Conservation (phyloP, 176 grass and related monocot species). For the sorghum (Sorghum bicolor) region Sorghum_bicolor_NCBIv3 NC_012870.2:14791001-14791500, state of each 20-base stretch:
- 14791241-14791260: constrained; percentile 10
- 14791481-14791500: not conserved
- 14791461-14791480: constrained; percentile 38
- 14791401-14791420: constrained; percentile 35
- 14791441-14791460: constrained; percentile 32
- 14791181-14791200: constrained; percentile 33
- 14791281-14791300: not conserved
- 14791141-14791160: not conserved
- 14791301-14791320: constrained; percentile 18
- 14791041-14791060: not conserved
- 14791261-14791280: constrained; percentile 20
- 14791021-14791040: constrained; percentile 19
- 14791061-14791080: constrained; percentile 11
- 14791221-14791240: constrained; percentile 14
- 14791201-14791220: not conserved
- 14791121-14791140: not conserved
- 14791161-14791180: constrained; percentile 38
- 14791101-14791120: too few relatives aligned
- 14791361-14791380: constrained; percentile 4
- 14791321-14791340: not conserved
- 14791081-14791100: constrained; percentile 12
- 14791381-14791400: constrained; percentile 19
- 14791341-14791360: not conserved
- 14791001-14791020: constrained; percentile 27
- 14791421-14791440: constrained; percentile 35